Evolutionary conservation across 2,329 filamentous ascomycete species (phyloP).

Genomic region (Alternaria solani): DNA sequence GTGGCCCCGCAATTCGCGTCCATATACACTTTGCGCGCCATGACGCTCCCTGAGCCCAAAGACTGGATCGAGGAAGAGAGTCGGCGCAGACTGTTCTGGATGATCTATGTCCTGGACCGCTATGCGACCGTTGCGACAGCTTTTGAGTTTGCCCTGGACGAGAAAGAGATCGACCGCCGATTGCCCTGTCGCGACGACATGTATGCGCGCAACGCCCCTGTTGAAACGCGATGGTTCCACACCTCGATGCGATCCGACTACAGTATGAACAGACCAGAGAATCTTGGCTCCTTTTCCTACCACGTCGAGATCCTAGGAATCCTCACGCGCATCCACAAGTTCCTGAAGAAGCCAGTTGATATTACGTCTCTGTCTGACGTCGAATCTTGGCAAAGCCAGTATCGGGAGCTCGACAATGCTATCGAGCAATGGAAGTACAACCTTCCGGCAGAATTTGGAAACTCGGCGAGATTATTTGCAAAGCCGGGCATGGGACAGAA

Average conservation of each 20-base stretch:
- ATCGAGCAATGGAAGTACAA: conserved; percentile 85
- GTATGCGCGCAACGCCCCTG: conserved; percentile 82
- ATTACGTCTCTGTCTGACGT: conserved; percentile 85
- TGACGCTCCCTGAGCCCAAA: conserved; percentile 81
- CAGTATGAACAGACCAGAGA: conserved; percentile 74
- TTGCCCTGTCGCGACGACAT: conserved; percentile 88
- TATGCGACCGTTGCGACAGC: conserved; percentile 91
- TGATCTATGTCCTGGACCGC: conserved; percentile 88
- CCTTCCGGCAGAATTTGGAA: conserved; percentile 82
- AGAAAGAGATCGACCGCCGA: conserved; percentile 87
- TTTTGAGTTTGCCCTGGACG: conserved; percentile 88
- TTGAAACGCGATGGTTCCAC: conserved; percentile 84
- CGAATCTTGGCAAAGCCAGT: conserved; percentile 86
- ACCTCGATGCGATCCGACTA: conserved; percentile 63
- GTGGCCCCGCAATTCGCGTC: conserved; percentile 82
- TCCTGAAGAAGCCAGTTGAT: conserved; percentile 87
- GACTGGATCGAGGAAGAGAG: conserved; percentile 93
- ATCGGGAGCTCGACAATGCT: conserved; percentile 82
- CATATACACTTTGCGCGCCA: conserved; percentile 87
- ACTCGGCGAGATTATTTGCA: conserved; percentile 79
- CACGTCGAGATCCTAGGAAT: conserved; percentile 91
- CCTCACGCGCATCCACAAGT: conserved; percentile 85
- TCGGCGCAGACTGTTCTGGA: conserved; percentile 86
- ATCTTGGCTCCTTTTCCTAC: conserved; percentile 86
- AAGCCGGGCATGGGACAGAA: conserved; percentile 68